phyloP scores from a whole-genome alignment of 1,284 basidiomycete genomes.

The Cutaneotrichosporon sp. region DNA sequence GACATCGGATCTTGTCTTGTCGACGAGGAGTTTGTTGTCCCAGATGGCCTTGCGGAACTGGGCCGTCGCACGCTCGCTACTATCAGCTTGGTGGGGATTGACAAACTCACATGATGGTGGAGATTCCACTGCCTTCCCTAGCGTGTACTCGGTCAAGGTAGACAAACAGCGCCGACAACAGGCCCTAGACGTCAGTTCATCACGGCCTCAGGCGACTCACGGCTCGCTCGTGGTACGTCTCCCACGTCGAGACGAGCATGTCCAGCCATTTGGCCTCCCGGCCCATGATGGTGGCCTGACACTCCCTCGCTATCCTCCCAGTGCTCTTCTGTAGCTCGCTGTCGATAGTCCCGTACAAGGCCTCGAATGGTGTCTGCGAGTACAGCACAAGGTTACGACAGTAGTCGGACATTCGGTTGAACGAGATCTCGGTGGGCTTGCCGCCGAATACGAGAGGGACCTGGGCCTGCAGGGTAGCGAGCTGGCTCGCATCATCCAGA shows the following conservation, averaged over 20 bases:
- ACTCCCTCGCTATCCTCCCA: constrained; percentile 29
- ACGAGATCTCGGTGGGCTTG: constrained; percentile 29
- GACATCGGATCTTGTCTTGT: constrained; percentile 59
- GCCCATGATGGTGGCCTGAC: constrained; percentile 33
- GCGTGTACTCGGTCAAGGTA: constrained; percentile 51
- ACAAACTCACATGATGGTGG: constrained; percentile 37
- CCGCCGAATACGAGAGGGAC: constrained; percentile 33
- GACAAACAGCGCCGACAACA: constrained; percentile 46
- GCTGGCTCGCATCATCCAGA: neutral
- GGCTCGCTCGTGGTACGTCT: constrained; percentile 30
- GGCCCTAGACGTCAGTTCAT: constrained; percentile 30
- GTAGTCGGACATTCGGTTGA: constrained; percentile 33
- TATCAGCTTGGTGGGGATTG: no score
- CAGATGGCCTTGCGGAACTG: constrained; percentile 62
- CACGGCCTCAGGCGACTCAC: constrained; percentile 25
- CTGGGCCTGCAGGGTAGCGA: neutral
- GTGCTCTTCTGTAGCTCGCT: constrained; percentile 30
- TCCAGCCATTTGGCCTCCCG: constrained; percentile 36
- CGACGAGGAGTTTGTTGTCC: constrained; percentile 56
- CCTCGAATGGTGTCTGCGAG: neutral
- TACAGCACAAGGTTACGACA: constrained; percentile 32
- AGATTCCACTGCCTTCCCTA: constrained; percentile 31
- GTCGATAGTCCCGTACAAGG: constrained; percentile 30
- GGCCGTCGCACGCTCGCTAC: constrained; percentile 51
- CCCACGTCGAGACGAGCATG: constrained; percentile 33